Conservation (phyloP, 176 grass and related monocot genomes). For the Alopecurus myosuroides region DNA sequence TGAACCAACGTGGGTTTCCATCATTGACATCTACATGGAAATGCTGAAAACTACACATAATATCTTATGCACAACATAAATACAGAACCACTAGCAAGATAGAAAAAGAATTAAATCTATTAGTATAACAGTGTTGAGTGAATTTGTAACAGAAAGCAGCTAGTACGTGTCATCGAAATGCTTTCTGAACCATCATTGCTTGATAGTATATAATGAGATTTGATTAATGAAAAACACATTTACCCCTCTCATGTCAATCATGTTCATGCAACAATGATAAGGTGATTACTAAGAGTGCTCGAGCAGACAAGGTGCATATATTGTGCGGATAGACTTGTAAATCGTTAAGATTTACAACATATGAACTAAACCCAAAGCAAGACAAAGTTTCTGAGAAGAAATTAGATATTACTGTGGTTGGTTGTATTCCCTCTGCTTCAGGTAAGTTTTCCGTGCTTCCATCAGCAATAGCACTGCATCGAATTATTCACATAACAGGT, state of each 20-base stretch:
- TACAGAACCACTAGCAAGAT: background rate
- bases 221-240: background rate
- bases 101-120: background rate
- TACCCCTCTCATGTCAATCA: background rate
- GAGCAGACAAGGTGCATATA: background rate
- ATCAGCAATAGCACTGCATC: slow-evolving; percentile 41
- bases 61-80: background rate
- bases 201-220: background rate
- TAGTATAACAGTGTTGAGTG: background rate
- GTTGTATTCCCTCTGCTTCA: slow-evolving; percentile 22
- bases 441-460: background rate
- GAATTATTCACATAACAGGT: background rate
- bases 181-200: background rate
- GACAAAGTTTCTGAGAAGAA: background rate
- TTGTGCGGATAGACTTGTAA: background rate
- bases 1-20: background rate
- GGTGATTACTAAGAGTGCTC: background rate
- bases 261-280: background rate
- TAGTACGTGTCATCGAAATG: background rate
- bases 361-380: background rate
- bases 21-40: background rate
- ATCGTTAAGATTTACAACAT: background rate
- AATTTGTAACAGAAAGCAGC: background rate
- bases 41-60: background rate
- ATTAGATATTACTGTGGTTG: slow-evolving; percentile 32